These are phyloP conservation scores for Ulmus americana DNA, from an alignment of 331 rosid genomes.

Conservation along the genomic window DNA sequence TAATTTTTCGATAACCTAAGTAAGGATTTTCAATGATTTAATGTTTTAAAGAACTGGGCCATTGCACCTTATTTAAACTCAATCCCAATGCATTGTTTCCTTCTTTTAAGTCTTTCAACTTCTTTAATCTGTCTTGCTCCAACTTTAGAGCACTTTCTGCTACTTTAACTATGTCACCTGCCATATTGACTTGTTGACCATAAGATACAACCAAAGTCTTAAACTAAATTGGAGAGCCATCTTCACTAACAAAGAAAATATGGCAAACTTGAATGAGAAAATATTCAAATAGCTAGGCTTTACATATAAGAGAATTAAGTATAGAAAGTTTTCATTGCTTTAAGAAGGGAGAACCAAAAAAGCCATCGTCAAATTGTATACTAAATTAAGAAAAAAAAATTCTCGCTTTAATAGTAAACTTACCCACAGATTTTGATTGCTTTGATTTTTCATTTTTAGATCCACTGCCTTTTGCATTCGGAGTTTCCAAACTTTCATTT, in stretches of 20 bases:
- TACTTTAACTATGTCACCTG: slow-evolving; percentile 52
- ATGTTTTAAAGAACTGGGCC: no score
- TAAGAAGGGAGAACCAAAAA: not conserved
- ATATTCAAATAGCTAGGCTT: not conserved
- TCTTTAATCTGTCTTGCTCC: slow-evolving; percentile 62
- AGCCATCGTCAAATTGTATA: not conserved
- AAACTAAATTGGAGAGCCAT: slow-evolving; percentile 19
- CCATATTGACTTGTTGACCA: slow-evolving; percentile 22
- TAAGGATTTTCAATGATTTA: no score
- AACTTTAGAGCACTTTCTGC: slow-evolving; percentile 59
- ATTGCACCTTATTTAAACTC: slow-evolving; percentile 54
- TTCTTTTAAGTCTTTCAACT: slow-evolving; percentile 48
- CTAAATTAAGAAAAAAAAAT: no score
- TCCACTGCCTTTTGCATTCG: slow-evolving; percentile 30
- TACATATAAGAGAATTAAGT: not conserved
- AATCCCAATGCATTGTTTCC: slow-evolving; percentile 45
- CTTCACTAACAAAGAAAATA: not conserved
- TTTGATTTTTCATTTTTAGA: slow-evolving; percentile 12
- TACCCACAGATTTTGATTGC: slow-evolving; percentile 26
- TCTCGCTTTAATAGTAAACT: slow-evolving; percentile 10
- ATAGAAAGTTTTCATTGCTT: not conserved
- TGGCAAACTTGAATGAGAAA: not conserved
- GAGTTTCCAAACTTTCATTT: slow-evolving; percentile 28
- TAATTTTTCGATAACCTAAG: no score
- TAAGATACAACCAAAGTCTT: slow-evolving; percentile 13